Conservation (phyloP, 2,329 filamentous ascomycete genomes). For the Calonectria honghensis region DNA sequence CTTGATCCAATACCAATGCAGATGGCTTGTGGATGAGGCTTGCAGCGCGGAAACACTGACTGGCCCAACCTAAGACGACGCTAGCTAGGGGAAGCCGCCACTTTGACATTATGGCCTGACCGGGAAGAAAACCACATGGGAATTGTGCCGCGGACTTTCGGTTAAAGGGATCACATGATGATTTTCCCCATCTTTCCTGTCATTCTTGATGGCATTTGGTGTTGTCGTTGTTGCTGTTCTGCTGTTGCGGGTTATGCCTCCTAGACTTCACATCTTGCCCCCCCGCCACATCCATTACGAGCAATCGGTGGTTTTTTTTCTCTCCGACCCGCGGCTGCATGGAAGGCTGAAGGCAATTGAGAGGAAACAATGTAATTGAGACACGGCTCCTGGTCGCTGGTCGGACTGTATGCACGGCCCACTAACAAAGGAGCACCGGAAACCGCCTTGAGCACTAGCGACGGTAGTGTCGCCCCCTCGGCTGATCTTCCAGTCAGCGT, state of each 20-base stretch:
- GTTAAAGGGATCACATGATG: not conserved
- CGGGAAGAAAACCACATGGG: not conserved
- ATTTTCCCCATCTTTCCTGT: not conserved
- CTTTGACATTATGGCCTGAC: not conserved
- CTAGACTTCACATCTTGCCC: too few relatives aligned
- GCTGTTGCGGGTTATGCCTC: not conserved
- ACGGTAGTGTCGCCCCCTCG: not conserved
- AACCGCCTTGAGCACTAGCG: not conserved
- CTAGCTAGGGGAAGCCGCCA: not conserved
- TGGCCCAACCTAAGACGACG: not conserved
- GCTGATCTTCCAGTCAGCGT: constrained; percentile 12
- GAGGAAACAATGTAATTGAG: not conserved
- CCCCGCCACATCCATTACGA: not conserved
- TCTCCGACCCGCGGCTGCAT: not conserved
- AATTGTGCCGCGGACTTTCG: not conserved
- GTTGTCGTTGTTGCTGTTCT: not conserved
- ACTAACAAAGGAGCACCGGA: not conserved
- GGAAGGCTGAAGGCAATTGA: not conserved
- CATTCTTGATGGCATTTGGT: not conserved
- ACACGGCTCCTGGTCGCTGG: not conserved
- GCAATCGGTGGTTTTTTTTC: not conserved
- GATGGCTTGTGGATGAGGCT: not conserved
- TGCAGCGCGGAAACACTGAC: not conserved
- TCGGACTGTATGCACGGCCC: constrained; percentile 2
- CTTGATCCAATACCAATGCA: not conserved